These are phyloP conservation scores for Suillus ampliporus DNA, from an alignment of 768 basidiomycete genomes.

Conservation along the genomic window DNA sequence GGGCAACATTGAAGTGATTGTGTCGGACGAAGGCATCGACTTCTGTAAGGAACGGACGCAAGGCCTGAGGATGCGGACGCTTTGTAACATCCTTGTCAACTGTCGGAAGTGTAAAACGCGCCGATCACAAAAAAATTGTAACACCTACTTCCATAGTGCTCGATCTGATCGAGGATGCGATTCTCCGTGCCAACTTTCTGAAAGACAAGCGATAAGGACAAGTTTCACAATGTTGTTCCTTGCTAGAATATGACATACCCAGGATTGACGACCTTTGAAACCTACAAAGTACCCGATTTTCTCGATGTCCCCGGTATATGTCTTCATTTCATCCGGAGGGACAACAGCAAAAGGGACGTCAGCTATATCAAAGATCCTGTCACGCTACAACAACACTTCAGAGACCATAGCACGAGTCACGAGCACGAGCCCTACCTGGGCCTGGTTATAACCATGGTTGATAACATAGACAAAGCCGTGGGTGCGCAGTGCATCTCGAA, in stretches of 20 bases:
- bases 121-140: not conserved
- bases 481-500: conserved; percentile 8
- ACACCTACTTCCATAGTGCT: conserved; percentile 46
- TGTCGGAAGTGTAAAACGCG: conserved; percentile 16
- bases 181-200: conserved; percentile 42
- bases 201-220: conserved; percentile 4
- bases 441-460: conserved; percentile 51
- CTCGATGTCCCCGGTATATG: conserved; percentile 43
- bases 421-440: conserved; percentile 38
- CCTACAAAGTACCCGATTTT: conserved; percentile 49
- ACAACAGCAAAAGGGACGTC: conserved; percentile 49
- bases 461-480: conserved; percentile 53
- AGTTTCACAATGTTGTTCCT: conserved; percentile 14
- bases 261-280: conserved; percentile 53
- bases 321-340: conserved; percentile 46
- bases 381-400: conserved; percentile 33
- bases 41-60: conserved; percentile 46
- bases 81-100: conserved; percentile 42
- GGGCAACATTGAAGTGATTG: conserved; percentile 44
- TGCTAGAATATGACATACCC: conserved; percentile 37
- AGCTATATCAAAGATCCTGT: conserved; percentile 54
- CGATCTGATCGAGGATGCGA: conserved; percentile 48
- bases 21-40: conserved; percentile 41
- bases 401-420: not conserved
- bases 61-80: conserved; percentile 40